A percentile compares a stretch with the other conserved stretches of the same genome.
Conservation (phyloP, 2,329 filamentous ascomycete genomes). For the Cadophora sp. region DNA sequence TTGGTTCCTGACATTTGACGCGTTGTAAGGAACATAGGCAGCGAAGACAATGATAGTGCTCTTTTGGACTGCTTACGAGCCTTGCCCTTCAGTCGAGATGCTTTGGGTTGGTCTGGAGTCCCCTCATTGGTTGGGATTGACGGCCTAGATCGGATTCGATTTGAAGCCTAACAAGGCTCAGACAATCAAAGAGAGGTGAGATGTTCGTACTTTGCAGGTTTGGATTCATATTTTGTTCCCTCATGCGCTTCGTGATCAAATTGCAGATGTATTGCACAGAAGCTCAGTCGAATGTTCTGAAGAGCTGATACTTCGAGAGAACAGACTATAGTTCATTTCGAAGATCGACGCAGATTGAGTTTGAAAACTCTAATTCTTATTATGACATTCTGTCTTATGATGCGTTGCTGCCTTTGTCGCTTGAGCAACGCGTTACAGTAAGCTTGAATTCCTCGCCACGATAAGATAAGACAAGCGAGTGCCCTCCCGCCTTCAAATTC, state of each 20-base stretch:
- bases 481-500: neutral
- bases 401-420: too few relatives aligned
- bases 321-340: too few relatives aligned
- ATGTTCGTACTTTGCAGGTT: neutral
- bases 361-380: too few relatives aligned
- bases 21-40: neutral
- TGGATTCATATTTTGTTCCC: conserved; percentile 17
- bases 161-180: neutral
- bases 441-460: neutral
- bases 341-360: too few relatives aligned
- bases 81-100: conserved; percentile 25
- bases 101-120: neutral
- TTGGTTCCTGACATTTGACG: conserved; percentile 11
- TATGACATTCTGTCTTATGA: too few relatives aligned
- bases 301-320: too few relatives aligned
- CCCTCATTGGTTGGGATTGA: neutral
- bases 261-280: too few relatives aligned
- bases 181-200: neutral
- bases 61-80: conserved; percentile 25
- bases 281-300: too few relatives aligned
- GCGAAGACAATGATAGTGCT: neutral
- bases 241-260: too few relatives aligned
- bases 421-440: neutral
- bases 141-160: neutral
- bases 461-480: conserved; percentile 6